Base-by-base conservation (phyloP, 2,329 filamentous ascomycete genomes). In the Epichloe sibirici region DNA sequence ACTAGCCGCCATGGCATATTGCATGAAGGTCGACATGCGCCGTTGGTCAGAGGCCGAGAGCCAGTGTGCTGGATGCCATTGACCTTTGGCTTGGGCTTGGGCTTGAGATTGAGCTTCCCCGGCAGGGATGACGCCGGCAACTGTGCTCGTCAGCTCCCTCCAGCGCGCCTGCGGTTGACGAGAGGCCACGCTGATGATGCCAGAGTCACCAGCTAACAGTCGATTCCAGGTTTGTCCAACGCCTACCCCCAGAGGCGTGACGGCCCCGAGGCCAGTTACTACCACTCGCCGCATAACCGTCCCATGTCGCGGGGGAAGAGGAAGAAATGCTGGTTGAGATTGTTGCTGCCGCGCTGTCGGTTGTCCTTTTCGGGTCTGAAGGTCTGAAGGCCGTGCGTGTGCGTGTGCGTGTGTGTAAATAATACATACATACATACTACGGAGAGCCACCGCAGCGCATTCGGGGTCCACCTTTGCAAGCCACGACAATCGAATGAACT, bases 11-110 rank as follows among this genome's bases (percentile, higher is more conserved):
- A 95, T 77, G 13, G 90, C 91, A 71, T 94, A 97, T 67, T 97
- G 90, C 4, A 90, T 81, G 65, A 97, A 97, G 25, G 74, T 77
- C n/a, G 93, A 90, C 83, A 94, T 94, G 63, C 88, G 86, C 4
- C 90, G 81, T 63, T 79, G 75, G 53, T 83, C 79, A 1, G 73
- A 64, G 25, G 69, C 64, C 45, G 66, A 68, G 49, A 82, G 62
- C 76, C 79, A 84, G 58, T 82, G 75, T 11, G 70, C 66, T 1
- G 76, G 63, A 34, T 67, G 65, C 81, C 77, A 83, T 45, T 71
- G 58, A 67, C 71, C 63, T 52, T 70, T 63, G 52, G 63, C 28
- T 23, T 23, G 23, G 3, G 23, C 23, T 23, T 23, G 23, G 3
- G 23, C 23, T 45, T 71, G 58, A 68, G 71, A 63, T 53, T 70